phyloP scores from a whole-genome alignment of 345 rosid species.

The Litchi chinensis region DNA sequence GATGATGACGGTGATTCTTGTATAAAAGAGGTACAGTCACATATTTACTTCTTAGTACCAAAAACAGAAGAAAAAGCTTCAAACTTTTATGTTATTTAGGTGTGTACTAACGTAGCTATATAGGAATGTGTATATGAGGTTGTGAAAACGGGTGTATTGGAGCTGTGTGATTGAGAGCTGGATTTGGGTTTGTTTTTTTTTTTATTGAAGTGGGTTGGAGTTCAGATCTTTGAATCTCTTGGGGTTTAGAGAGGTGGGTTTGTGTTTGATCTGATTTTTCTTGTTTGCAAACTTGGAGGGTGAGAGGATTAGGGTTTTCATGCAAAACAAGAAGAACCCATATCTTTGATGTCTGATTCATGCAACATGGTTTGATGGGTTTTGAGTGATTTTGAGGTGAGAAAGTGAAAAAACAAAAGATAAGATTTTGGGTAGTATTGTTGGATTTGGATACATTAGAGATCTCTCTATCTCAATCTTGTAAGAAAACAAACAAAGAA shows the following conservation, averaged over 20 bases:
- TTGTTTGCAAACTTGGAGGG: slow-evolving; percentile 17
- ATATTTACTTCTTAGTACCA: background rate
- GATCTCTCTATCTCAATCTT: slow-evolving; percentile 16
- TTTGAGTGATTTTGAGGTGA: slow-evolving; percentile 17
- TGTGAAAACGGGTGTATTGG: background rate
- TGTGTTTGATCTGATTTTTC: slow-evolving; percentile 33
- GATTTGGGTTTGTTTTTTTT: background rate
- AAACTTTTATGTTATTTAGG: too few species aligned
- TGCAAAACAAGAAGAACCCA: slow-evolving; percentile 46
- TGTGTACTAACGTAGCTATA: background rate
- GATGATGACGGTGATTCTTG: background rate
- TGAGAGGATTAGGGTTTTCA: slow-evolving; percentile 35
- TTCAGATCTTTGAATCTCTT: slow-evolving; percentile 15
- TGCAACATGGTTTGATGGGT: slow-evolving; percentile 19
- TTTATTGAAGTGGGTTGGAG: background rate
- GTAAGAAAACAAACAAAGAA: slow-evolving; percentile 11
- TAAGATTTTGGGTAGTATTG: slow-evolving; percentile 39
- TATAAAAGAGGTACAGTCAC: background rate
- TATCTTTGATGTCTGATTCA: slow-evolving; percentile 34
- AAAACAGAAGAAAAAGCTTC: background rate
- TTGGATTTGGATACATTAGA: slow-evolving; percentile 24
- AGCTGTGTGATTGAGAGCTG: slow-evolving; percentile 1
- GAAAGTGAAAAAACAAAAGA: slow-evolving; percentile 16
- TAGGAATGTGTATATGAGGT: background rate
- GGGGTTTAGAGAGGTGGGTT: slow-evolving; percentile 14